Conservation (phyloP, 2,329 filamentous ascomycete species). For the Raffaelea deltoideospora region DNA sequence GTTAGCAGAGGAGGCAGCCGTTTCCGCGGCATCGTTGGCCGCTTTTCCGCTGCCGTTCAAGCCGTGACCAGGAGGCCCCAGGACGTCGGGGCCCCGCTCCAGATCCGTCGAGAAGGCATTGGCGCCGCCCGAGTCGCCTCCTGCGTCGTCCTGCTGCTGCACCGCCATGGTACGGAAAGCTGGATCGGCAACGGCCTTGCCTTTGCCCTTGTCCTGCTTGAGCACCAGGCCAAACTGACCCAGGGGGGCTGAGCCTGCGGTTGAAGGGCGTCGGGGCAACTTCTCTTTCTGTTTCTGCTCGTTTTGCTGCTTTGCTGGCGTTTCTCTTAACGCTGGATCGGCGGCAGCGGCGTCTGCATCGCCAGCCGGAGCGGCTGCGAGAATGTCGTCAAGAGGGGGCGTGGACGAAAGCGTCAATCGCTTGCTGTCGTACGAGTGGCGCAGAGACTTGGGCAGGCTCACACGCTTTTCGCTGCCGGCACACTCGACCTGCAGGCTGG, state of each 20-base stretch:
- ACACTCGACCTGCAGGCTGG: slow-evolving; percentile 36
- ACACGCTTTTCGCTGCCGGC: slow-evolving; percentile 31
- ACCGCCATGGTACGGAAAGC: neutral
- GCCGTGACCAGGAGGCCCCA: slow-evolving; percentile 7
- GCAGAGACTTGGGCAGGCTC: slow-evolving; percentile 37
- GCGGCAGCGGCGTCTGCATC: neutral
- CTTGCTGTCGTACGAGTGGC: slow-evolving; percentile 38
- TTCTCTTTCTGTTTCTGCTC: too few relatives aligned
- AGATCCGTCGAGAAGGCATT: slow-evolving; percentile 36
- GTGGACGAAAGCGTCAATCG: slow-evolving; percentile 8
- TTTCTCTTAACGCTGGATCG: too few relatives aligned
- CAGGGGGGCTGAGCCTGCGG: too few relatives aligned
- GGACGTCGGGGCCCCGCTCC: slow-evolving; percentile 35
- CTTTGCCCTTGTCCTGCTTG: slow-evolving; percentile 36
- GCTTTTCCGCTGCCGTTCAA: too few relatives aligned
- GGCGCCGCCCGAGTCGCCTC: slow-evolving; percentile 14
- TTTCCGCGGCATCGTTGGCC: neutral
- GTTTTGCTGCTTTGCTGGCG: too few relatives aligned
- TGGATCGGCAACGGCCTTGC: slow-evolving; percentile 14
- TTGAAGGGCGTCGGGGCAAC: too few relatives aligned
- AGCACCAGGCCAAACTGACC: too few relatives aligned
- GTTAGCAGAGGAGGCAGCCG: neutral
- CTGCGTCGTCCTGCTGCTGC: too few relatives aligned
- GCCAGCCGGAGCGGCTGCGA: slow-evolving; percentile 13
- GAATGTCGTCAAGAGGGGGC: slow-evolving; percentile 7